A percentile compares a stretch with the other conserved stretches of the same genome.
phyloP scores from a whole-genome alignment of 768 basidiomycete genomes.

The Boletellus sp. region DNA sequence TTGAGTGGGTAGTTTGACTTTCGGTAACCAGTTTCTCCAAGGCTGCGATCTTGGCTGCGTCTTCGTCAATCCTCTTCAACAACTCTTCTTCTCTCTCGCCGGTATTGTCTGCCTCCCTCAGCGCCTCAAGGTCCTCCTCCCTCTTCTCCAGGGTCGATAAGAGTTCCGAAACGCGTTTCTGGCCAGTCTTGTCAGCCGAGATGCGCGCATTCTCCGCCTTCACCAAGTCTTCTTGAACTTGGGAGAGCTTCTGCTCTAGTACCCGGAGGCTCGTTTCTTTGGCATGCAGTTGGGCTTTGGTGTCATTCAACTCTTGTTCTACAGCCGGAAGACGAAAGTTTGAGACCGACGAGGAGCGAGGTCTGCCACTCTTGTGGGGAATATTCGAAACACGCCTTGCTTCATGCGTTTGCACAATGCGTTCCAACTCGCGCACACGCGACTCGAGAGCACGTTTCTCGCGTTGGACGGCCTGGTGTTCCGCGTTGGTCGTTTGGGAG shows the following conservation, averaged over 20 bases:
- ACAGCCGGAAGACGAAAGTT: conserved; percentile 46
- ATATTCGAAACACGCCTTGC: conserved; percentile 27
- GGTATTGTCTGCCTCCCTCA: conserved; percentile 38
- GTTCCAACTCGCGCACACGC: conserved; percentile 58
- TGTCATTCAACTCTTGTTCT: conserved; percentile 54
- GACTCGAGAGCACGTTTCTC: conserved; percentile 57
- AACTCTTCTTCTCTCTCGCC: conserved; percentile 57
- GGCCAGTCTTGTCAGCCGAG: conserved; percentile 47
- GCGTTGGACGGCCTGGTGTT: conserved; percentile 45
- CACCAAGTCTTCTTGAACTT: conserved; percentile 46
- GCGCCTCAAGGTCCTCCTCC: conserved; percentile 54
- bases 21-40: conserved; percentile 49
- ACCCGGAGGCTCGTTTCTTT: conserved; percentile 43
- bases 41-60: conserved; percentile 60
- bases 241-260: conserved; percentile 46
- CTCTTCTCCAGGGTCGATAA: conserved; percentile 46
- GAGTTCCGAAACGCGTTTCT: conserved; percentile 44
- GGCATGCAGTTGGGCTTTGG: conserved; percentile 40
- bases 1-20: conserved; percentile 31
- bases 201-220: conserved; percentile 57
- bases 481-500: conserved; percentile 44
- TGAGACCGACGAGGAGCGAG: conserved; percentile 59
- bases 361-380: conserved; percentile 38
- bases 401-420: conserved; percentile 36
- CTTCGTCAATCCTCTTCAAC: conserved; percentile 65